These are phyloP conservation scores for Mortierella antarctica DNA, from an alignment of 192 early-diverging fungal species.

Conservation along the genomic window DNA sequence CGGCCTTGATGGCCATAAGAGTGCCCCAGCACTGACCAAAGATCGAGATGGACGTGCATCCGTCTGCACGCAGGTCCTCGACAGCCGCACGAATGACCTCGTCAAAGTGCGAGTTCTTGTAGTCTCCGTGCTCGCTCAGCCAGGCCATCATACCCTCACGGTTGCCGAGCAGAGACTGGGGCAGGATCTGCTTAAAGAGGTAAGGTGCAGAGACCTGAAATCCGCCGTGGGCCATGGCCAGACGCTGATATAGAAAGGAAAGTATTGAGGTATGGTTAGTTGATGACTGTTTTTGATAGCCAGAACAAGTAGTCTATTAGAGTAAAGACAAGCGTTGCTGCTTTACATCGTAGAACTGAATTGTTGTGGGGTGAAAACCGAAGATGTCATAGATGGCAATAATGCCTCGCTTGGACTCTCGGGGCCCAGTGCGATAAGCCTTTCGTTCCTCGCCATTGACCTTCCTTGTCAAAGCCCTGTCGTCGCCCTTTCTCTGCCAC, in stretches of 20 bases:
- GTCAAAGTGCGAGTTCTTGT: constrained; percentile 12
- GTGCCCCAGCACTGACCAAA: constrained; percentile 81
- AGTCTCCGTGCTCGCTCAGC: constrained; percentile 9
- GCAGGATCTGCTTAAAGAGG: constrained; percentile 62
- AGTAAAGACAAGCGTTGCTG: neutral
- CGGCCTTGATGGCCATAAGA: constrained; percentile 60
- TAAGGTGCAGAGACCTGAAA: constrained; percentile 74
- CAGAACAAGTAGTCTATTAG: too few species aligned
- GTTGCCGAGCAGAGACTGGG: constrained; percentile 26
- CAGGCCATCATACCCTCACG: constrained; percentile 45
- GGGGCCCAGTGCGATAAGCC: constrained; percentile 34
- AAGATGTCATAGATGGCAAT: constrained; percentile 75
- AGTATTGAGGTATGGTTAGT: neutral
- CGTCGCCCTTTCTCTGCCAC: constrained; percentile 18
- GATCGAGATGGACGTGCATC: constrained; percentile 58
- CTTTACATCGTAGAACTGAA: constrained; percentile 74
- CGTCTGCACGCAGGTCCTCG: constrained; percentile 52
- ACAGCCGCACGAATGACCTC: constrained; percentile 12
- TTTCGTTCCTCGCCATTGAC: constrained; percentile 17
- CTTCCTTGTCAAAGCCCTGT: constrained; percentile 24
- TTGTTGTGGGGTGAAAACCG: constrained; percentile 64
- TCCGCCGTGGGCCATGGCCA: constrained; percentile 58
- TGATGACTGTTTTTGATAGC: too few species aligned
- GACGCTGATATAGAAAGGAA: constrained; percentile 42
- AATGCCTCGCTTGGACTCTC: constrained; percentile 67